These are phyloP conservation scores for Aspergillus fumigatiaffinis DNA, from an alignment of 2,329 filamentous ascomycete genomes.

Conservation along the genomic window DNA sequence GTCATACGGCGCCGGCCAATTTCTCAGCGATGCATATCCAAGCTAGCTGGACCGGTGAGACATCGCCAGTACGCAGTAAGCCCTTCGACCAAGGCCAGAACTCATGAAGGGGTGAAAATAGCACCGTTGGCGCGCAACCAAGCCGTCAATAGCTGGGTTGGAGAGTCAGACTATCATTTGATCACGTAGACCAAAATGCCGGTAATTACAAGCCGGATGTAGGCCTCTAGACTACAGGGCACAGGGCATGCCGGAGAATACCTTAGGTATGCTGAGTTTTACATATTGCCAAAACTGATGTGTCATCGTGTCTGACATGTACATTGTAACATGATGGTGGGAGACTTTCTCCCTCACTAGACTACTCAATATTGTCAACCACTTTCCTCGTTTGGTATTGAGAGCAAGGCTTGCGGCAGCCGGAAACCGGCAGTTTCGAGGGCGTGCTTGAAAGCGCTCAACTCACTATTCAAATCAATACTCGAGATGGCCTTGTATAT, in stretches of 20 bases:
- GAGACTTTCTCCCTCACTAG: not conserved
- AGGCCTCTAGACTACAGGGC: not conserved
- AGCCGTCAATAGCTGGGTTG: not conserved
- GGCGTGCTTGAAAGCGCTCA: not conserved
- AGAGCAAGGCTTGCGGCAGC: not conserved
- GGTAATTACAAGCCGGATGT: not conserved
- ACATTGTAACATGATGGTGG: not conserved
- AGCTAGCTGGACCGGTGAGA: not conserved
- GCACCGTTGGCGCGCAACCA: not conserved
- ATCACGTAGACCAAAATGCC: not conserved
- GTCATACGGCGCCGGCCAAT: not conserved
- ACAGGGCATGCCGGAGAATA: not conserved
- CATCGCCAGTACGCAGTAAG: not conserved
- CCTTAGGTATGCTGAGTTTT: not conserved
- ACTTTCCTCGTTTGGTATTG: not conserved
- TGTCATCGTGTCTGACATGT: not conserved
- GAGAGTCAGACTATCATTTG: not conserved
- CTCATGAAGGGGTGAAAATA: not conserved
- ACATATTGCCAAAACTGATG: not conserved
- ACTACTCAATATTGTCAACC: not conserved
- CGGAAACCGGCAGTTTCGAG: not conserved
- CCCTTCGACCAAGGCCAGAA: slow-evolving; percentile 2
- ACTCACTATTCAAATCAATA: slow-evolving; percentile 21
- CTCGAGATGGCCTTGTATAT: slow-evolving; percentile 35
- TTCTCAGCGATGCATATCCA: not conserved